Evolutionary conservation across 495 filamentous ascomycete species (phyloP).

Genomic region (Monascus purpureus): DNA sequence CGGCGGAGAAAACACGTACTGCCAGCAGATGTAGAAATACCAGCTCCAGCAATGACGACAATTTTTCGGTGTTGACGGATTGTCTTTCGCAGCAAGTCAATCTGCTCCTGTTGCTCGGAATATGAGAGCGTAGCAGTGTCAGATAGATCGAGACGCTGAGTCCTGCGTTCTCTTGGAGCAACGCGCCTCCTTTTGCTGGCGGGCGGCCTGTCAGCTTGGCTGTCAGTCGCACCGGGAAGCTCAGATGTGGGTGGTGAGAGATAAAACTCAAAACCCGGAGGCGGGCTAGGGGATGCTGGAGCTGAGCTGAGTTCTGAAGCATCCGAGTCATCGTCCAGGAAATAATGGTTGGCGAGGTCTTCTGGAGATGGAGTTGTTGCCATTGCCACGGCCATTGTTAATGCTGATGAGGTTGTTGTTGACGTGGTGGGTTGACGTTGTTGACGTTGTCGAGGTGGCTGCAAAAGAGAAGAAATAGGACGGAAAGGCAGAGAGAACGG

Average conservation of each 20-base stretch:
- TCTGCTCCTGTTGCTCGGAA: constrained; percentile 38
- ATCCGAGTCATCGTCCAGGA: constrained; percentile 32
- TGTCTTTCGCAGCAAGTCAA: constrained; percentile 58
- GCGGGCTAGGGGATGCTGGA: constrained; percentile 43
- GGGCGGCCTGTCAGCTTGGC: constrained; percentile 47
- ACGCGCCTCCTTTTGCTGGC: constrained; percentile 59
- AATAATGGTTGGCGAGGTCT: constrained; percentile 29
- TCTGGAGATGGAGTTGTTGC: constrained; percentile 1
- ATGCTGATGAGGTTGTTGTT: background rate
- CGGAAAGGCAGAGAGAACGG: too few relatives aligned
- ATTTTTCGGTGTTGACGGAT: constrained; percentile 86
- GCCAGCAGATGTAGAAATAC: constrained; percentile 90
- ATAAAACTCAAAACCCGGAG: constrained; percentile 33
- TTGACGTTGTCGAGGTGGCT: too few relatives aligned
- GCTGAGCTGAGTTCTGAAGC: constrained; percentile 43
- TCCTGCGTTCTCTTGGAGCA: constrained; percentile 59
- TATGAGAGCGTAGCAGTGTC: constrained; percentile 26
- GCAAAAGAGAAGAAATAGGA: too few relatives aligned
- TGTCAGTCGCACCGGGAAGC: constrained; percentile 30
- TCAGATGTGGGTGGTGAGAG: constrained; percentile 46
- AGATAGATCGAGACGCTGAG: constrained; percentile 60
- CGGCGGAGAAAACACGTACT: constrained; percentile 45
- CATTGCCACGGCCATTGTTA: background rate
- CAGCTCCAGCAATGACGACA: constrained; percentile 89
- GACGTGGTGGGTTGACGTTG: background rate